Conservation (phyloP, 495 filamentous ascomycete species). For the Annulohypoxylon stygium region DNA sequence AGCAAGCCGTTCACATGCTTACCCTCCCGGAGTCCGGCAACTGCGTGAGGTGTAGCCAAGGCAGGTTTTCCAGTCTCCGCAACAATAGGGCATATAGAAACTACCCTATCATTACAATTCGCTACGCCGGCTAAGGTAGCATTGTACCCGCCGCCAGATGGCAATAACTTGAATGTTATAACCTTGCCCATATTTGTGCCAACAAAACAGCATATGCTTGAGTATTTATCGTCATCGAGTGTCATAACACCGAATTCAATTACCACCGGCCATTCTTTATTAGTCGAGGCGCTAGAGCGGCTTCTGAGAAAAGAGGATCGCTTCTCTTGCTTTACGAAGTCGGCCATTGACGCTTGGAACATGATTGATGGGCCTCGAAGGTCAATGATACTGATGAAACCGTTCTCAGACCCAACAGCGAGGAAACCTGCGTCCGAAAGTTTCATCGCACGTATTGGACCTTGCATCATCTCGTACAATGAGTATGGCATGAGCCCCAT, state of each 20-base stretch:
- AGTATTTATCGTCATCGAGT: conserved; percentile 92
- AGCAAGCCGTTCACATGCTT: conserved; percentile 76
- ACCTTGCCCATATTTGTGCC: conserved; percentile 87
- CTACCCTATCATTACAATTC: conserved; percentile 75
- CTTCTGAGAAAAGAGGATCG: conserved; percentile 72
- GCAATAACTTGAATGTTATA: conserved; percentile 90
- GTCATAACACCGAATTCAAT: conserved; percentile 96
- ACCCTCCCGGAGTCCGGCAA: conserved; percentile 79
- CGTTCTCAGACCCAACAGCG: conserved; percentile 84
- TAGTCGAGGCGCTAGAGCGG: conserved; percentile 57
- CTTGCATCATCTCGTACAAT: conserved; percentile 84
- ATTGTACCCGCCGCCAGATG: conserved; percentile 77
- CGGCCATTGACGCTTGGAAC: conserved; percentile 73
- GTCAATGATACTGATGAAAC: conserved; percentile 83
- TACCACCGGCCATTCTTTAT: conserved; percentile 77
- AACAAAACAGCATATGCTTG: conserved; percentile 91
- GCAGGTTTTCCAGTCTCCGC: conserved; percentile 81
- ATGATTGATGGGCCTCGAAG: conserved; percentile 91
- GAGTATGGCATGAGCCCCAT: conserved; percentile 86
- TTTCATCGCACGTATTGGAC: conserved; percentile 79
- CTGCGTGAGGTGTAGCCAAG: conserved; percentile 76
- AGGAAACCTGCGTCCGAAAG: conserved; percentile 94
- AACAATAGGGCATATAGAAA: conserved; percentile 82
- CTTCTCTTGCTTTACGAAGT: conserved; percentile 78
- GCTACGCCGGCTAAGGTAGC: conserved; percentile 76